These are phyloP conservation scores for Abortiporus biennis DNA, from an alignment of 1,284 basidiomycete species.

Conservation along the genomic window DNA sequence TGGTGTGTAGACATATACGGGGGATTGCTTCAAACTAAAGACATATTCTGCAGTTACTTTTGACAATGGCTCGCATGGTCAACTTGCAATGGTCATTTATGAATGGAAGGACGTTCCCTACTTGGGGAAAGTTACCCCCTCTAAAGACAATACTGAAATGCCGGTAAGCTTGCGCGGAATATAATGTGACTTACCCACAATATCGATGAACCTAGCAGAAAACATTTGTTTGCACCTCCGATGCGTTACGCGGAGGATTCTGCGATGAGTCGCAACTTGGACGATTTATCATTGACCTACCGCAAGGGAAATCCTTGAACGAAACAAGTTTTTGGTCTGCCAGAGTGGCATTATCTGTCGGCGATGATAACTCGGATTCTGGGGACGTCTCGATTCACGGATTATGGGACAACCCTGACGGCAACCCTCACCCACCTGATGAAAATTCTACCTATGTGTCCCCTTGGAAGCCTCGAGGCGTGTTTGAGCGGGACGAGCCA, in stretches of 20 bases:
- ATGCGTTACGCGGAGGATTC: constrained; percentile 61
- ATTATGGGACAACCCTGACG: constrained; percentile 56
- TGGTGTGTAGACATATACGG: constrained; percentile 47
- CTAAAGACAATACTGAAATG: constrained; percentile 46
- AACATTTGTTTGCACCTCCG: constrained; percentile 87
- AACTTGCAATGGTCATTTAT: constrained; percentile 91
- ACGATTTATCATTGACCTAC: constrained; percentile 77
- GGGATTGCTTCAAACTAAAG: constrained; percentile 1
- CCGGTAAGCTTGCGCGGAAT: constrained; percentile 40
- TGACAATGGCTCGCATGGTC: constrained; percentile 75
- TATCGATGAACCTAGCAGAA: constrained; percentile 51
- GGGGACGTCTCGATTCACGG: constrained; percentile 21
- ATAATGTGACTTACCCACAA: constrained; percentile 10
- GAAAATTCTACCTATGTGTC: constrained; percentile 35
- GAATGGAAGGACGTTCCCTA: constrained; percentile 88
- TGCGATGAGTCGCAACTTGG: constrained; percentile 73
- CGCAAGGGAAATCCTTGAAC: constrained; percentile 50
- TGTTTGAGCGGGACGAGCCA: background rate
- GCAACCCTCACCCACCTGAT: constrained; percentile 47
- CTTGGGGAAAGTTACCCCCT: constrained; percentile 73
- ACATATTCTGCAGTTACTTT: constrained; percentile 62
- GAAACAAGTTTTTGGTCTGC: constrained; percentile 80
- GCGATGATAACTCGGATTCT: constrained; percentile 11
- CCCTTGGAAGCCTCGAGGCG: constrained; percentile 34
- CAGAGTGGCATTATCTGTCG: constrained; percentile 46